Evolutionary conservation across 192 early-diverging fungal genomes (phyloP).

Genomic region (Coemansia sp.): DNA sequence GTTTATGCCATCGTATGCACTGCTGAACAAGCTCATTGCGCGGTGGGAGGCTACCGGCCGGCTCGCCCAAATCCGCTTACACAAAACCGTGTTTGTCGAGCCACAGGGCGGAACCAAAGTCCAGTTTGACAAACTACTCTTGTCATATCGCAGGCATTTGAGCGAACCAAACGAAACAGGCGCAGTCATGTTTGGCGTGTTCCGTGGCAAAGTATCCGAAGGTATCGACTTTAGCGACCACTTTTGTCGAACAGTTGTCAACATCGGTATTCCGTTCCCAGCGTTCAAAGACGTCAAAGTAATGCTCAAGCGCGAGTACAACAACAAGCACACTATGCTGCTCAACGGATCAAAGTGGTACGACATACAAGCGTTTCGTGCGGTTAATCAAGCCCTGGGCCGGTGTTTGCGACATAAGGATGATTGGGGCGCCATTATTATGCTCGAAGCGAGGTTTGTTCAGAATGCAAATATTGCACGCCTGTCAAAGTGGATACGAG

Average conservation of each 20-base stretch:
- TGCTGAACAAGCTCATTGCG: slow-evolving; percentile 39
- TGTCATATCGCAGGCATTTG: slow-evolving; percentile 31
- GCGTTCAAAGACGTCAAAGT: slow-evolving; percentile 53
- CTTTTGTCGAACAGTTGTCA: slow-evolving; percentile 51
- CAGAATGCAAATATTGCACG: slow-evolving; percentile 15
- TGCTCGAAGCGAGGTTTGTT: slow-evolving; percentile 57
- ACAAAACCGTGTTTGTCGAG: slow-evolving; percentile 45
- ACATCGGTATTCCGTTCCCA: slow-evolving; percentile 60
- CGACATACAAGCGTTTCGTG: slow-evolving; percentile 59
- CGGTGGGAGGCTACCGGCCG: slow-evolving; percentile 46
- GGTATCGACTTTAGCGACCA: slow-evolving; percentile 53
- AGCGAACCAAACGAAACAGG: not conserved
- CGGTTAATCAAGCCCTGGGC: slow-evolving; percentile 60
- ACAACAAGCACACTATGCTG: slow-evolving; percentile 28
- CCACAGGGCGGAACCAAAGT: slow-evolving; percentile 33
- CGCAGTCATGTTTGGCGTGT: slow-evolving; percentile 54
- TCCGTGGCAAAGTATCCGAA: slow-evolving; percentile 53
- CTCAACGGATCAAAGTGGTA: slow-evolving; percentile 57
- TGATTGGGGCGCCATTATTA: slow-evolving; percentile 63
- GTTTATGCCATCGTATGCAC: slow-evolving; percentile 49
- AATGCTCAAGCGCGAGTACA: slow-evolving; percentile 54
- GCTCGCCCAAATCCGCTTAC: slow-evolving; percentile 17
- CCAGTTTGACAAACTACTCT: slow-evolving; percentile 42
- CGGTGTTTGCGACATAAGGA: slow-evolving; percentile 57
- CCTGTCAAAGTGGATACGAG: slow-evolving; percentile 55